Percentiles rank a stretch among this genome's conserved stretches.
These are phyloP conservation scores for Clarireedia homoeocarpa DNA, from an alignment of 2,329 filamentous ascomycete genomes.

Conservation along the genomic window DNA sequence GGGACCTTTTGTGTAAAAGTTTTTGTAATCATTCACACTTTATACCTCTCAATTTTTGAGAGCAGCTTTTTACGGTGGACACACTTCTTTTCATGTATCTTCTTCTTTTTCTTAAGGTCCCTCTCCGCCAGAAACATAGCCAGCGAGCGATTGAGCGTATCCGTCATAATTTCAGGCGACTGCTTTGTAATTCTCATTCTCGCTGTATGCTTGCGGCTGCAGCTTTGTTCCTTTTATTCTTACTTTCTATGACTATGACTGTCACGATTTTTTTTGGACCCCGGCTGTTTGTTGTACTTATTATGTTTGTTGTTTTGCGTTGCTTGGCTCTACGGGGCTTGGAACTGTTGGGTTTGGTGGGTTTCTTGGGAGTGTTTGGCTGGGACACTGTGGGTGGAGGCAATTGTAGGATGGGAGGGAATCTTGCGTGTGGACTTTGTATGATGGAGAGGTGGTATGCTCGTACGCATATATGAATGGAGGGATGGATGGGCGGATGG, in stretches of 20 bases:
- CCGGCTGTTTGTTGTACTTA: neutral
- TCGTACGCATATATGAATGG: neutral
- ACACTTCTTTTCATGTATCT: constrained; percentile 7
- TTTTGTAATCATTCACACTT: constrained; percentile 10
- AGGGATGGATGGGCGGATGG: neutral
- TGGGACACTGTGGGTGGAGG: neutral
- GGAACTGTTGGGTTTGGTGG: neutral
- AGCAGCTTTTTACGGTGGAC: neutral
- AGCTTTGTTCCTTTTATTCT: constrained; percentile 1
- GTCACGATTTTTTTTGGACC: neutral
- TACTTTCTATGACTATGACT: constrained; percentile 8
- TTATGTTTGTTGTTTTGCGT: neutral
- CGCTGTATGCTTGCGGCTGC: neutral
- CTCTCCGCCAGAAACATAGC: neutral
- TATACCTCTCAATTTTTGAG: constrained; percentile 7
- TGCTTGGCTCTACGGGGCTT: neutral
- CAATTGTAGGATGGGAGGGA: too few species aligned
- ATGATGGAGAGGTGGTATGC: neutral
- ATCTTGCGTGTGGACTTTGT: too few species aligned
- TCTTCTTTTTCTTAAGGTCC: constrained; percentile 1
- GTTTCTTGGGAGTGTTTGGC: neutral
- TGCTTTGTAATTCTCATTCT: neutral
- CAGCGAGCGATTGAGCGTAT: neutral
- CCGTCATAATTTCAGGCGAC: neutral
- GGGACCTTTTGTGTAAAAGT: constrained; percentile 9